phyloP scores from a whole-genome alignment of 2,329 filamentous ascomycete species.

The Exophiala alcalophila region DNA sequence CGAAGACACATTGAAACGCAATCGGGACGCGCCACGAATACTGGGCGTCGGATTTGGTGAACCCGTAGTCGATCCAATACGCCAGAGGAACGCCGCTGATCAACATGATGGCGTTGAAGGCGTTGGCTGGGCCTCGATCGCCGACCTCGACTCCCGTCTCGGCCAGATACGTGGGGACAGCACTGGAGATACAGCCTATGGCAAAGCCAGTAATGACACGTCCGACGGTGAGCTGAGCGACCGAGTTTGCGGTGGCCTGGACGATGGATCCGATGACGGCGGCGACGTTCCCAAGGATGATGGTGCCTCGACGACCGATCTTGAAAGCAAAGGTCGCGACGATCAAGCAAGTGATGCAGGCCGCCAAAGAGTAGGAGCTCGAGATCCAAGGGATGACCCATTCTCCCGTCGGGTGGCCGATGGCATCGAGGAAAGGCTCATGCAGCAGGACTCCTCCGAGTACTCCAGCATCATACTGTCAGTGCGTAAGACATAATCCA shows the following conservation, averaged over 20 bases:
- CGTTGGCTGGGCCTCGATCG: conserved; percentile 31
- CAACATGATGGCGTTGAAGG: conserved; percentile 34
- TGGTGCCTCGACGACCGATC: conserved; percentile 33
- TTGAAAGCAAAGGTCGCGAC: conserved; percentile 30
- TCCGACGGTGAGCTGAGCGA: conserved; percentile 32
- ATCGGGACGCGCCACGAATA: conserved; percentile 35
- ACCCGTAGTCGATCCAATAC: conserved; percentile 38
- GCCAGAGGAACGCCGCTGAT: conserved; percentile 32
- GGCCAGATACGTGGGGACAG: conserved; percentile 34
- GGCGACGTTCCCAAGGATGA: conserved; percentile 30
- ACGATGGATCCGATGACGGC: conserved; percentile 36
- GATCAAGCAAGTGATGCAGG: conserved; percentile 31
- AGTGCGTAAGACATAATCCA: not conserved
- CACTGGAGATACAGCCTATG: conserved; percentile 35
- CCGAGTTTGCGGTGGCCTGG: conserved; percentile 30
- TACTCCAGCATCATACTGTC: conserved; percentile 36
- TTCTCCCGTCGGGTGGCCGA: conserved; percentile 26
- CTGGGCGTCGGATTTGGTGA: conserved; percentile 32
- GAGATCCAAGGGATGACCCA: conserved; percentile 33
- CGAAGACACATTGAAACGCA: conserved; percentile 33
- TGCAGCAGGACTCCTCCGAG: conserved; percentile 36
- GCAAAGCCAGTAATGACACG: conserved; percentile 31
- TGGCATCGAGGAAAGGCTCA: conserved; percentile 33
- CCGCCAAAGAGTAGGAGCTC: conserved; percentile 28
- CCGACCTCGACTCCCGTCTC: conserved; percentile 33